Evolutionary conservation across 768 basidiomycete species (phyloP).

Genomic region (Harrya chromipes): DNA sequence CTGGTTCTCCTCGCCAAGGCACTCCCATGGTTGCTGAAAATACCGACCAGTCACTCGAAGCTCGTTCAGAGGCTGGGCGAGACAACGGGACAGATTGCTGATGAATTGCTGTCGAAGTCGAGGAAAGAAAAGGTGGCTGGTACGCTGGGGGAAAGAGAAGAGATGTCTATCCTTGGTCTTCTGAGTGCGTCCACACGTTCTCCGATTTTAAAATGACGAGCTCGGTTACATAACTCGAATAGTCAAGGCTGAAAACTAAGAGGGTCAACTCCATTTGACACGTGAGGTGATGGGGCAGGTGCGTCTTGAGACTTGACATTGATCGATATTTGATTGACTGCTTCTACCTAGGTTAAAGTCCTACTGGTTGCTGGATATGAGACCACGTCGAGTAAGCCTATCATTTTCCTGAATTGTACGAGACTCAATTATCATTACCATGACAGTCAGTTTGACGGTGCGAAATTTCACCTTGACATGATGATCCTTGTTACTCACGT

Average conservation of each 20-base stretch:
- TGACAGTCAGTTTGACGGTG: slow-evolving; percentile 22
- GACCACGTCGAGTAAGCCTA: slow-evolving; percentile 33
- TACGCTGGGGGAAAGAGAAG: slow-evolving; percentile 27
- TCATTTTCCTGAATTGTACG: neutral
- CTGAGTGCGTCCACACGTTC: slow-evolving; percentile 24
- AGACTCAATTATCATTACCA: neutral
- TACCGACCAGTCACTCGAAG: slow-evolving; percentile 31
- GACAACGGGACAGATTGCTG: slow-evolving; percentile 34
- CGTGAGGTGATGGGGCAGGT: slow-evolving; percentile 38
- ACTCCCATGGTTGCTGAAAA: slow-evolving; percentile 30
- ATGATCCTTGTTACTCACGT: neutral
- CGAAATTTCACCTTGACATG: neutral
- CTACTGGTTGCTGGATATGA: slow-evolving; percentile 39
- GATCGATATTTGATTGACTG: neutral
- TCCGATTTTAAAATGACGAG: neutral
- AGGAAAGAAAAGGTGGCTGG: slow-evolving; percentile 33
- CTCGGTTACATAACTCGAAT: neutral
- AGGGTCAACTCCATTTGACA: slow-evolving; percentile 31
- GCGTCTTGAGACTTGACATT: neutral
- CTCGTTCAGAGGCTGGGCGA: slow-evolving; percentile 25
- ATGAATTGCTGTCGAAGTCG: slow-evolving; percentile 30
- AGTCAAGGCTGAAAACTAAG: slow-evolving; percentile 39
- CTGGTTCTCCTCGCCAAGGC: slow-evolving; percentile 25
- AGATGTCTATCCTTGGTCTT: slow-evolving; percentile 38
- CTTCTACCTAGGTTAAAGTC: slow-evolving; percentile 27